Percentiles rank a stretch among this genome's conserved stretches.
phyloP scores from a whole-genome alignment of 345 rosid species.

The Barbarea vulgaris region DNA sequence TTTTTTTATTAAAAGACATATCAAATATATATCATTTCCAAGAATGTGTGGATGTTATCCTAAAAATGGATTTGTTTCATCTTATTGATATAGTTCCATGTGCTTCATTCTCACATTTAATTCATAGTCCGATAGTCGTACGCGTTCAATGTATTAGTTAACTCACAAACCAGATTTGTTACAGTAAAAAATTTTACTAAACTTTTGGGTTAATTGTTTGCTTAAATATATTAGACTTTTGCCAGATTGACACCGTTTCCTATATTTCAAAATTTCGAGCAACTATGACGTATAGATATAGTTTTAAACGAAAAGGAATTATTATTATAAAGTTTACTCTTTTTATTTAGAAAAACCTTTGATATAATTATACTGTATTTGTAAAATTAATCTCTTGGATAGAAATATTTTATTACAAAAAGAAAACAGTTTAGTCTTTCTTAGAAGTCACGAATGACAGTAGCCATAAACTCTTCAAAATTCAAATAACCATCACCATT shows the following conservation, averaged over 20 bases:
- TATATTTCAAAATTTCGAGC: too few relatives aligned
- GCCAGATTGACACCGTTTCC: too few relatives aligned
- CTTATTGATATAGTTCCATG: not conserved
- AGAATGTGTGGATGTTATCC: not conserved
- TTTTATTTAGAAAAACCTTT: too few relatives aligned
- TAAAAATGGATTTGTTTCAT: not conserved
- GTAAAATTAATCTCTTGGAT: too few relatives aligned
- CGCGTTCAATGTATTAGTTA: not conserved
- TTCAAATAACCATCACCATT: constrained; percentile 19
- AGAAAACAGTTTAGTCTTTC: not conserved
- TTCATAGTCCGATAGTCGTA: not conserved
- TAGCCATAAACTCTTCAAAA: constrained; percentile 20
- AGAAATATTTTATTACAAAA: too few relatives aligned
- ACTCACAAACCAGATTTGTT: not conserved
- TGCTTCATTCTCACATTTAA: not conserved
- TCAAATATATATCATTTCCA: not conserved
- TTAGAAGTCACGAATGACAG: constrained; percentile 4
- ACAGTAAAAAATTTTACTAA: too few relatives aligned
- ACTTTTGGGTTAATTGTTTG: too few relatives aligned
- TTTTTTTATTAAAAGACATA: not conserved
- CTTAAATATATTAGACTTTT: too few relatives aligned
- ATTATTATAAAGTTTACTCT: too few relatives aligned
- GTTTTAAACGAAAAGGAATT: not conserved
- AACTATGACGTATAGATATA: not conserved
- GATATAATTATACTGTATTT: too few relatives aligned